Evolutionary conservation across 1,284 basidiomycete genomes (phyloP), one percentile per base, ranked within the genome.

Genomic region (Phylloboletellus chloephorus): DNA sequence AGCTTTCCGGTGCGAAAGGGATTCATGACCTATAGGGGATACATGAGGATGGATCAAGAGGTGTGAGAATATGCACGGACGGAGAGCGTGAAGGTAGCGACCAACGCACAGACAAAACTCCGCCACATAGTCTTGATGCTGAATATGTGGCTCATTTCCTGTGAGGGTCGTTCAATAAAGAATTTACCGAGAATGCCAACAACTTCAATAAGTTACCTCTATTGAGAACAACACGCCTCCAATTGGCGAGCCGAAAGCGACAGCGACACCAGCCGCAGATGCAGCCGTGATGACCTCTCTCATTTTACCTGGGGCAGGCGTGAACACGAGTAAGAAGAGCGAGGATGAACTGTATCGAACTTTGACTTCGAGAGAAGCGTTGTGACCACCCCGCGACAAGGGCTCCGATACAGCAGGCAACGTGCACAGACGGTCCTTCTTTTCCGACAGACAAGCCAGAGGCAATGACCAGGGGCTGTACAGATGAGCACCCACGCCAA

Each of bases 61-160:
- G 17, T 13, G 41, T 44, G 44, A 51, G 43, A 43, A 32, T 40
- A 13, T 42, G 29, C 20, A 74, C 88, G 55, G 49, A 94, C 92
- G 25, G 94, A 88, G 21, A 99, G 71, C 0, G 94, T 95, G 50
- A 98, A 91, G 0, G 95, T 98, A 3, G 96, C 95, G 17, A 97
- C 87, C 39, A 99, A 69, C 10, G 96, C 96, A 64, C 96, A 98
- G 55, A 98, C 83, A 63, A 98, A 98, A 56, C 88, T 93, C 52
- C 87, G 73, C 94, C 94, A 98, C 92, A 98, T 97, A 2, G 95
- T 98, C 60, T 91, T 86, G 61, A 95, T 94, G 34, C 89, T 95
- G 64, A 96, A 98, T 25, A 83, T 86, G 61, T 92, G 87, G 57
- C 91, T 95, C 95, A 98, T 97, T 79, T 97, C 94, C 89, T 94